phyloP scores from a whole-genome alignment of 352 stramenopile species.

The Phytophthora pinifolia region DNA sequence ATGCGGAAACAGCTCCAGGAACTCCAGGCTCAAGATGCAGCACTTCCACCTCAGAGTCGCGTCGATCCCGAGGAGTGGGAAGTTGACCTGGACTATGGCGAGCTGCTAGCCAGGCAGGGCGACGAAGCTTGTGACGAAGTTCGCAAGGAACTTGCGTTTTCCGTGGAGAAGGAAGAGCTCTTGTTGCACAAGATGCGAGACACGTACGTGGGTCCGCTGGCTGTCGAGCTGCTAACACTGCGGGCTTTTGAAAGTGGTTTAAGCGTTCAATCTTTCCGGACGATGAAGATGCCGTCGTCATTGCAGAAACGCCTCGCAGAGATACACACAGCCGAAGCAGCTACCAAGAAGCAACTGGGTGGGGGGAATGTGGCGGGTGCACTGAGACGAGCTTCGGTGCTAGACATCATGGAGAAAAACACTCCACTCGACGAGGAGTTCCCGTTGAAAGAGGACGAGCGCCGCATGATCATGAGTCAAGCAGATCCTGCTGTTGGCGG shows the following conservation, averaged over 20 bases:
- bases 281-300: constrained; percentile 66
- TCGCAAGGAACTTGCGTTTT: constrained; percentile 78
- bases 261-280: constrained; percentile 79
- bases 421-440: constrained; percentile 47
- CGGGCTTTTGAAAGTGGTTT: constrained; percentile 66
- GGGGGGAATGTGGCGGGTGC: background rate
- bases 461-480: constrained; percentile 38
- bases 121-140: constrained; percentile 89
- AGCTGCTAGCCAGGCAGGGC: constrained; percentile 60
- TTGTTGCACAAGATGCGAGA: constrained; percentile 86
- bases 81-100: constrained; percentile 87
- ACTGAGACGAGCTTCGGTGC: constrained; percentile 39
- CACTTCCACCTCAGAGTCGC: constrained; percentile 52
- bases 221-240: constrained; percentile 76
- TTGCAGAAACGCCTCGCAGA: constrained; percentile 70
- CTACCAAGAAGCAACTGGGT: constrained; percentile 18
- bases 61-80: constrained; percentile 81
- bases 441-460: constrained; percentile 62
- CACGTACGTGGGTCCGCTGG: constrained; percentile 68
- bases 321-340: constrained; percentile 48
- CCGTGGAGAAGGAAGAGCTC: constrained; percentile 76
- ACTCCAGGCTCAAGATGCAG: constrained; percentile 55
- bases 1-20: constrained; percentile 84
- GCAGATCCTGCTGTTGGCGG: constrained; percentile 15
- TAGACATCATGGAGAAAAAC: constrained; percentile 72